Evolutionary conservation across 805 yeast genomes (phyloP), one percentile per base, ranked within the genome.

Genomic region (Cyberlindnera galapagoensis): DNA sequence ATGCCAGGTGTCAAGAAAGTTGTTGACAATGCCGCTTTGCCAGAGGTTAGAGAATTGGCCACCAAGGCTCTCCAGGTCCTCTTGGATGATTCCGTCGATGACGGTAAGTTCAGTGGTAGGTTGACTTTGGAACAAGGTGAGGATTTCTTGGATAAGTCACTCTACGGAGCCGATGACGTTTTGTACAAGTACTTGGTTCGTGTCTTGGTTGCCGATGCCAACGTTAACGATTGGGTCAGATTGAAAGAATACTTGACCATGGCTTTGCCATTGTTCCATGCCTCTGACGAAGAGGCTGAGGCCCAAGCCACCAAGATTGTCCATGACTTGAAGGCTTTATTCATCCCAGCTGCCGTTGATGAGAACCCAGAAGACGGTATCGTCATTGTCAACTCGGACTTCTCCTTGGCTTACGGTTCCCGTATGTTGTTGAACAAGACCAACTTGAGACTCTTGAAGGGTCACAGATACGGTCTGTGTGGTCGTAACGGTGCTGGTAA

Each of bases 401-500:
- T 90, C 61, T 92, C 97, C 0, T 67, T 90, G 45, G 98, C 98
- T 23, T 92, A 92, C 56, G 98, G 98, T 62, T 84, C 96, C 18
- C 78, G 97, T 63, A 90, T 90, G 97, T 72, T 92, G 48, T 68
- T 90, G 49, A 90, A 88, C 71, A 92, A 92, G 65, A 87, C 98
- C 28, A 83, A 72, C 40, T 66, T 90, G 56, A 75, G 95, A 54
- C 71, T 90, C 42, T 67, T 84, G 48, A 86, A 88, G 65, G 97
- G 97, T 51, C 97, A 85, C 63, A 76, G 98, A 62, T 90, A 90
- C 55, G 98, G 98, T 68, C 71, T 90, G 40, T 86, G 96, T 70
- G 98, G 98, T 57, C 73, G 97, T 64, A 90, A 90, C 57, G 98
- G 98, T 72, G 97, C 96, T 39, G 98, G 98, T 67, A 90, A 90